Evolutionary conservation across 2,329 filamentous ascomycete species (phyloP).

Genomic region (Trichoderma sp.): DNA sequence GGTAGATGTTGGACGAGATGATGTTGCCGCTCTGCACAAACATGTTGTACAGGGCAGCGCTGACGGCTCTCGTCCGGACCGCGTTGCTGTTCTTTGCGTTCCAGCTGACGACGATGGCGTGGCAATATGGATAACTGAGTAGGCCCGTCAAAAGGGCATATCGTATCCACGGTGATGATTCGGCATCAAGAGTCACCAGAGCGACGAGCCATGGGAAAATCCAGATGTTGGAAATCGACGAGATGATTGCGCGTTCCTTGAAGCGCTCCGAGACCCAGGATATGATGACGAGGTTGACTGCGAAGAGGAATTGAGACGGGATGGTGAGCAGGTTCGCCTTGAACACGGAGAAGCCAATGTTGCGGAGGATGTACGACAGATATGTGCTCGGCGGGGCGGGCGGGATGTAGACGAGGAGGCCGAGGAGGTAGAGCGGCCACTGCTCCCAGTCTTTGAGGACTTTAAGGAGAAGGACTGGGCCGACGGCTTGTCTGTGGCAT

Average conservation of each 20-base stretch:
- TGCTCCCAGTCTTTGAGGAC: conserved; percentile 58
- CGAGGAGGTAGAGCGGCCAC: conserved; percentile 56
- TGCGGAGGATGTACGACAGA: conserved; percentile 55
- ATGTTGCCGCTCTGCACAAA: conserved; percentile 42
- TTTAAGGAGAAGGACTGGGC: conserved; percentile 54
- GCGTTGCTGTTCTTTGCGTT: conserved; percentile 60
- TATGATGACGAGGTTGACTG: conserved; percentile 49
- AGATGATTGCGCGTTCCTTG: conserved; percentile 45
- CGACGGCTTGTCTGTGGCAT: conserved; percentile 45
- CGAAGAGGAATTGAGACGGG: conserved; percentile 46
- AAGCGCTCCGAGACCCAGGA: conserved; percentile 50
- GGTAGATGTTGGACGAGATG: conserved; percentile 45
- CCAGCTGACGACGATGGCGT: conserved; percentile 60
- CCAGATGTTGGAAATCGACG: conserved; percentile 55
- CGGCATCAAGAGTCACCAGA: conserved; percentile 44
- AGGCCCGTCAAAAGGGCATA: conserved; percentile 44
- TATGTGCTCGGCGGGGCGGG: conserved; percentile 50
- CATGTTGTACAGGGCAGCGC: conserved; percentile 60
- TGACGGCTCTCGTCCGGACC: conserved; percentile 60
- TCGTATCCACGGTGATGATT: conserved; percentile 46
- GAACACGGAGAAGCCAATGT: conserved; percentile 55
- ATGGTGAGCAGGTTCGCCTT: conserved; percentile 56
- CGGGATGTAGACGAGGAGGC: conserved; percentile 52
- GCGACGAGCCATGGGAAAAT: conserved; percentile 55
- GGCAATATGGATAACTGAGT: conserved; percentile 42